Evolutionary conservation across 1,284 basidiomycete species (phyloP), one percentile per base, ranked within the genome.

Genomic region (Ustilago lituana): DNA sequence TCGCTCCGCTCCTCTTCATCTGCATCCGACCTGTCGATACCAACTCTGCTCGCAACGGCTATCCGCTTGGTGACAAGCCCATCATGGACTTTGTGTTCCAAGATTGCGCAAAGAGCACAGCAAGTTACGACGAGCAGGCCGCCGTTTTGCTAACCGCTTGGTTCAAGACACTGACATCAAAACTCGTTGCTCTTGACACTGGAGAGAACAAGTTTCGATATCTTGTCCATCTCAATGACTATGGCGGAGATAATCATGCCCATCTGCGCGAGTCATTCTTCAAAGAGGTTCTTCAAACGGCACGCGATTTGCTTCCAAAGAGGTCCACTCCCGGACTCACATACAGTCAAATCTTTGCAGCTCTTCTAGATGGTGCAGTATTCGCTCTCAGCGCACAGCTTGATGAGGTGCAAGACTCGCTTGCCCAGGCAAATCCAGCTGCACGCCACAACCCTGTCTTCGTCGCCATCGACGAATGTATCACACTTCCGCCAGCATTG

Each of bases 381-480:
- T 19, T 8, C 17, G 26, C 5, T 17, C 41, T 44, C 23, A 29
- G 41, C 23, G 6, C 4, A 9, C 26, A 44, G 22, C 29, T 44
- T 12, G 4, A 17, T n/a, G 5, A 19, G 24, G 20, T 44, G 6
- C 15, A 44, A 4, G 19, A 20, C 6, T 15, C 19, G 6, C 20
- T 39, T 9, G 20, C 20, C 7, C 5, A 26, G 6, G n/a, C 17
- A 12, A 11, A 9, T 17, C 17, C 26, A 10, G 26, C 2, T 22
- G 8, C 17, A 22, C 10, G 19, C 26, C 9, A 27, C 27, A 22
- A 14, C 24, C 45, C 29, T 6, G 12, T 47, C 45, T 47, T 33
- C 37, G 45, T 47, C 14, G 45, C 45, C 27, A 36, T 47, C 23
- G 33, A 47, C 33, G 24, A 47, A 47, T 47, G 45, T 12, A 33